A percentile compares a stretch with the other conserved stretches of the same genome.
These are phyloP conservation scores for Aspergillus sp. DNA, from an alignment of 2,329 filamentous ascomycete species.

Conservation along the genomic window DNA sequence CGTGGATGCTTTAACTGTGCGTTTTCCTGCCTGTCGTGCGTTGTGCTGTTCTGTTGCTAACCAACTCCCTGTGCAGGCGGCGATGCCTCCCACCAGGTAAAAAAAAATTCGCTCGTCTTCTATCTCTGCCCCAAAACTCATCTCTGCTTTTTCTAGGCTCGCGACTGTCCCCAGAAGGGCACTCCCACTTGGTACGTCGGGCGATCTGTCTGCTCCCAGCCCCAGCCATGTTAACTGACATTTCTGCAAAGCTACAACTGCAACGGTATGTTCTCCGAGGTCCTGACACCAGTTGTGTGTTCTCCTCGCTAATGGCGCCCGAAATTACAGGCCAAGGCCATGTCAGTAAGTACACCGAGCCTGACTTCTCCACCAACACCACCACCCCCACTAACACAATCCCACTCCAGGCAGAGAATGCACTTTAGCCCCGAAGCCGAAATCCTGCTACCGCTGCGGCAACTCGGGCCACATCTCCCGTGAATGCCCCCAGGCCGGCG, in stretches of 20 bases:
- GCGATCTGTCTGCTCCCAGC: constrained; percentile 1
- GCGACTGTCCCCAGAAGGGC: constrained; percentile 77
- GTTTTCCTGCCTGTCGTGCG: no score
- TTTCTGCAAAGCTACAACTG: constrained; percentile 60
- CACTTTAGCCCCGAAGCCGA: constrained; percentile 79
- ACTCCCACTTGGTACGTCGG: constrained; percentile 65
- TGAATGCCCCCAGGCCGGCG: constrained; percentile 48
- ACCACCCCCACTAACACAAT: constrained; percentile 6
- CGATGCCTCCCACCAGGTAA: constrained; percentile 66
- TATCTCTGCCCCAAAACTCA: constrained; percentile 8
- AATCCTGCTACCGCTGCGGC: constrained; percentile 56
- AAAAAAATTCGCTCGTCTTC: background rate
- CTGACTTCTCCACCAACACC: constrained; percentile 2
- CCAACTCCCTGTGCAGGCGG: constrained; percentile 47
- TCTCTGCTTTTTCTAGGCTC: constrained; percentile 47
- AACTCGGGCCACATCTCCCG: constrained; percentile 84
- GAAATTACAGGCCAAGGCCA: constrained; percentile 56
- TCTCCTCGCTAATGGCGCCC: no score
- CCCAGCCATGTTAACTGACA: constrained; percentile 5
- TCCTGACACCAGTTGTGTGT: constrained; percentile 8
- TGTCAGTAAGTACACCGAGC: constrained; percentile 53
- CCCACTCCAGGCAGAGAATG: constrained; percentile 67
- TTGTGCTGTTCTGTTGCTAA: constrained; percentile 9
- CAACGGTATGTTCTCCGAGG: constrained; percentile 47
- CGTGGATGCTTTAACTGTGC: constrained; percentile 53